A percentile compares a stretch with the other conserved stretches of the same genome.
Conservation (phyloP, 768 basidiomycete species). For the Mrakia hoshinonis region DNA sequence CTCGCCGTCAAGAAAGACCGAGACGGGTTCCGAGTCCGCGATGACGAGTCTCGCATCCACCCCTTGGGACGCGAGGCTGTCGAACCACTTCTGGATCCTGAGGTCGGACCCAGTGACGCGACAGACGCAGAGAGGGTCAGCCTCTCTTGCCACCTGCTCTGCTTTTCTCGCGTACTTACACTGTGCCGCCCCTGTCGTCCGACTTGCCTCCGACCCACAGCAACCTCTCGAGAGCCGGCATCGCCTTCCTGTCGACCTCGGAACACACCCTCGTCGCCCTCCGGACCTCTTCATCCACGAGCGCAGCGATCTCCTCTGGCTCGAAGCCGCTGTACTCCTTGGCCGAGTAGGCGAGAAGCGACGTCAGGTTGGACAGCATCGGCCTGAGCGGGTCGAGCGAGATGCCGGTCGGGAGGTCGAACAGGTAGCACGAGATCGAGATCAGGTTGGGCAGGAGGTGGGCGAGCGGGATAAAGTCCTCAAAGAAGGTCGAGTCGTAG, state of each 20-base stretch:
- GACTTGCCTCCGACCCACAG: constrained; percentile 2
- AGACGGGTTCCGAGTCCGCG: too few species aligned
- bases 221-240: background rate
- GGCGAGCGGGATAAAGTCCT: background rate
- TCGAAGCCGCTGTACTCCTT: background rate
- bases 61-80: too few species aligned
- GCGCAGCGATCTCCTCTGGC: background rate
- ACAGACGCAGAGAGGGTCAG: background rate
- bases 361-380: background rate
- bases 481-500: background rate
- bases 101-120: background rate
- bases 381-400: background rate
- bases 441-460: background rate
- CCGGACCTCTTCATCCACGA: background rate
- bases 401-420: background rate
- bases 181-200: background rate
- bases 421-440: background rate
- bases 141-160: background rate
- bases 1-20: too few species aligned
- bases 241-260: background rate
- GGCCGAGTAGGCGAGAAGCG: background rate
- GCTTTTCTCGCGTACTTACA: background rate
- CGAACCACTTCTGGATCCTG: background rate
- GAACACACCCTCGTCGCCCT: background rate
- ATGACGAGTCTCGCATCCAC: too few species aligned